These are phyloP conservation scores for Podaxis carcinomalis DNA, from an alignment of 768 basidiomycete species.

Conservation along the genomic window DNA sequence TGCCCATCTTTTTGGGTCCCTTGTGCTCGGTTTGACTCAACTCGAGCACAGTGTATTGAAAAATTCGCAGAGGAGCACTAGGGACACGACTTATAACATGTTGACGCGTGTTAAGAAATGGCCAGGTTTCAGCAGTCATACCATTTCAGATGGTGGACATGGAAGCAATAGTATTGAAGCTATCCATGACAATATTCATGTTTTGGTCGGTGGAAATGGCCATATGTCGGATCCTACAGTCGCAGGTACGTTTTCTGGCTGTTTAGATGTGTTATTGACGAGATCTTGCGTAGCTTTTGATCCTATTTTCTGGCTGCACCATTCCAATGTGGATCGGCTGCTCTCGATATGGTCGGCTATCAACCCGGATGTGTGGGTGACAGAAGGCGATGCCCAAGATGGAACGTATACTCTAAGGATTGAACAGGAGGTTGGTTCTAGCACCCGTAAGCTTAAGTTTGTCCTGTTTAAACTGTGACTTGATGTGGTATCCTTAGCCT, in stretches of 20 bases:
- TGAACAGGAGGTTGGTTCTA: slow-evolving; percentile 18
- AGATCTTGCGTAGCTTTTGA: slow-evolving; percentile 31
- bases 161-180: slow-evolving; percentile 37
- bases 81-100: slow-evolving; percentile 24
- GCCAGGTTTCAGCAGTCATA: slow-evolving; percentile 40
- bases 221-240: slow-evolving; percentile 31
- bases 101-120: slow-evolving; percentile 29
- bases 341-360: slow-evolving; percentile 41
- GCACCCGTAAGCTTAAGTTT: slow-evolving; percentile 21
- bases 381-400: slow-evolving; percentile 18
- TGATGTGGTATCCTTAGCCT: slow-evolving; percentile 18
- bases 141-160: slow-evolving; percentile 24
- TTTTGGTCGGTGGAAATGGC: slow-evolving; percentile 29
- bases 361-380: slow-evolving; percentile 34
- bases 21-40: neutral
- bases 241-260: slow-evolving; percentile 23
- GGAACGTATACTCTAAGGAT: slow-evolving; percentile 29
- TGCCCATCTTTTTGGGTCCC: neutral
- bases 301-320: slow-evolving; percentile 45
- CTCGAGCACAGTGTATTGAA: slow-evolving; percentile 14
- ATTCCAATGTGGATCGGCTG: slow-evolving; percentile 43
- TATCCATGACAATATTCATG: slow-evolving; percentile 40
- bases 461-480: neutral
- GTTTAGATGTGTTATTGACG: neutral
- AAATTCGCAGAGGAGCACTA: slow-evolving; percentile 18